A percentile compares a stretch with the other conserved stretches of the same genome.
Conservation (phyloP, 2,329 filamentous ascomycete species). For the Chaetomium olivaceum region DNA sequence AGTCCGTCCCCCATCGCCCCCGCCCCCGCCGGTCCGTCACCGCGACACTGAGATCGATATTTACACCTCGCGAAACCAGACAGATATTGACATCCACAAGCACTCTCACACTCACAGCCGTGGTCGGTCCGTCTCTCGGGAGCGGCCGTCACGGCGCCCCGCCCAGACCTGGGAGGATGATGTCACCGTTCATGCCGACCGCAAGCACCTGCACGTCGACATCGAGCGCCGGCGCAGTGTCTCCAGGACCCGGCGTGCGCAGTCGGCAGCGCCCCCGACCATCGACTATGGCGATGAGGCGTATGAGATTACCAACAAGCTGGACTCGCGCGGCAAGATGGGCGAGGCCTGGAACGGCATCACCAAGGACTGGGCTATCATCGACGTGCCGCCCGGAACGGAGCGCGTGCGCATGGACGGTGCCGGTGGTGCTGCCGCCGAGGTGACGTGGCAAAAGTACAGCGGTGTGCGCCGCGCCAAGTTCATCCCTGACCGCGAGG, state of each 20-base stretch:
- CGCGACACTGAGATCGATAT: conserved; percentile 64
- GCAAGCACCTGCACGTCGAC: conserved; percentile 49
- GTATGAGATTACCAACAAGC: conserved; percentile 58
- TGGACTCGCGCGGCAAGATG: conserved; percentile 62
- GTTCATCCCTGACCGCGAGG: conserved; percentile 69
- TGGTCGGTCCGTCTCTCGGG: conserved; percentile 41
- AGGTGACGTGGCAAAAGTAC: conserved; percentile 77
- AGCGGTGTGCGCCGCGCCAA: conserved; percentile 74
- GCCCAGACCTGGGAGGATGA: conserved; percentile 57
- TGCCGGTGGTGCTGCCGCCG: conserved; percentile 70
- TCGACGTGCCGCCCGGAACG: conserved; percentile 82
- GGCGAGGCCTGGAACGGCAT: conserved; percentile 74
- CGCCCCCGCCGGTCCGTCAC: conserved; percentile 48
- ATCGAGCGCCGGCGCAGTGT: conserved; percentile 41
- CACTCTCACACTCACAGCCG: conserved; percentile 44
- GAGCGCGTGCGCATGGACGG: conserved; percentile 82
- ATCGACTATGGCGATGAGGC: conserved; percentile 65
- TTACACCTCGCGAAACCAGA: conserved; percentile 53
- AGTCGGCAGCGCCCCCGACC: conserved; percentile 51
- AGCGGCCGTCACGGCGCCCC: conserved; percentile 44
- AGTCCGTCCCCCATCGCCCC: conserved; percentile 53
- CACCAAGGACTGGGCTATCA: conserved; percentile 75
- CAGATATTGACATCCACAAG: conserved; percentile 56
- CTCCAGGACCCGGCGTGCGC: conserved; percentile 50
- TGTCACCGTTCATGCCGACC: conserved; percentile 61